phyloP scores from a whole-genome alignment of 257 asterid genomes.

The Ligustrum vulgare region DNA sequence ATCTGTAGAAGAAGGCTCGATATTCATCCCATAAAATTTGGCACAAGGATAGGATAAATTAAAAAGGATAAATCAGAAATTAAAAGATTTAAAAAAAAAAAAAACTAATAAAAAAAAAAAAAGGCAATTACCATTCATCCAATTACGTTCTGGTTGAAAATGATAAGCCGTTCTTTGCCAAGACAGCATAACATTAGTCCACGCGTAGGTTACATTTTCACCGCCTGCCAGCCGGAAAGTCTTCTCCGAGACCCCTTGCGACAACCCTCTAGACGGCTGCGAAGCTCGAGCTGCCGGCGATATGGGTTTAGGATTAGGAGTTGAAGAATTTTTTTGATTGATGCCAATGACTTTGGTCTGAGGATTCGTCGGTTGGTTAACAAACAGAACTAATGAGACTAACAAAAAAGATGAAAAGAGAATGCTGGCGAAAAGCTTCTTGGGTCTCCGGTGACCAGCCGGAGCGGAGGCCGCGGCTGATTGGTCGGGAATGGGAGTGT shows the following conservation, averaged over 20 bases:
- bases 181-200: constrained; percentile 73
- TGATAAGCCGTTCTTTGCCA: constrained; percentile 86
- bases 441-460: constrained; percentile 26
- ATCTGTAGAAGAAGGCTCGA: background rate
- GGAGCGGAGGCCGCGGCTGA: constrained; percentile 5
- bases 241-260: constrained; percentile 84
- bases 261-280: constrained; percentile 58
- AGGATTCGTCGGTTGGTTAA: constrained; percentile 14
- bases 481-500: constrained; percentile 37
- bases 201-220: constrained; percentile 33
- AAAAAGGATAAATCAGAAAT: background rate
- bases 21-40: background rate
- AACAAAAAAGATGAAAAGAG: constrained; percentile 40
- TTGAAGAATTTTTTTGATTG: constrained; percentile 1
- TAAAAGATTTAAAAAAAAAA: background rate
- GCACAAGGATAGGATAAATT: background rate
- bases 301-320: background rate
- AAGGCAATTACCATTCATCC: constrained; percentile 73
- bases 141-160: constrained; percentile 72
- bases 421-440: constrained; percentile 37
- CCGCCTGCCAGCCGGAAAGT: constrained; percentile 44
- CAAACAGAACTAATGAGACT: constrained; percentile 27
- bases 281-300: constrained; percentile 16
- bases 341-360: constrained; percentile 19
- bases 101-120: background rate